A percentile compares a stretch with the other conserved stretches of the same genome.
Conservation (phyloP, 1,139 yeast genomes). For the Blastobotrys malaysiensis region DNA sequence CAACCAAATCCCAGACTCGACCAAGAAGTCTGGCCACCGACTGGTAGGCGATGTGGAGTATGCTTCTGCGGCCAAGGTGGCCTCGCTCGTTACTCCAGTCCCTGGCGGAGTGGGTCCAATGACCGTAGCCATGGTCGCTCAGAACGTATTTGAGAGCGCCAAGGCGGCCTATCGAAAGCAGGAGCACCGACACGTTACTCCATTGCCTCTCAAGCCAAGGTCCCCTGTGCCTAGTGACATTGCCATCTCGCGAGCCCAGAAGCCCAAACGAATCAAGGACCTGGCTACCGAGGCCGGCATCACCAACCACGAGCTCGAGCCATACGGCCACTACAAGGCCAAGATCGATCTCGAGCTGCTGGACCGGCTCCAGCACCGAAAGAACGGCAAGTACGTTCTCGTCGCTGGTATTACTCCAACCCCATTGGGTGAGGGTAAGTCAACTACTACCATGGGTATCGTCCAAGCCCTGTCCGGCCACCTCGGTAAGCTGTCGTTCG, state of each 20-base stretch:
- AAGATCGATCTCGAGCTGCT: constrained; percentile 74
- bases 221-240: constrained; percentile 92
- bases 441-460: constrained; percentile 93
- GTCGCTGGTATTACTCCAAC: constrained; percentile 99
- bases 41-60: constrained; percentile 95
- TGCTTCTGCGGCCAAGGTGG: constrained; percentile 58
- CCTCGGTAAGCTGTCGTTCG: constrained; percentile 78
- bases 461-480: constrained; percentile 97
- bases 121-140: constrained; percentile 95
- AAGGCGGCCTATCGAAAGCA: constrained; percentile 39
- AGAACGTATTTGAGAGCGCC: constrained; percentile 82
- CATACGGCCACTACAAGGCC: constrained; percentile 88
- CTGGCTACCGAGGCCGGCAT: constrained; percentile 86
- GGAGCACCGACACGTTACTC: constrained; percentile 36
- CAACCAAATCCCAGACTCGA: constrained; percentile 71
- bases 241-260: constrained; percentile 85
- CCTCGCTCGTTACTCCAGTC: constrained; percentile 84
- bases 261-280: constrained; percentile 75
- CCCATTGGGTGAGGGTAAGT: constrained; percentile 97
- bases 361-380: constrained; percentile 62
- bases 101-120: constrained; percentile 99
- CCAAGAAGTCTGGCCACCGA: constrained; percentile 76
- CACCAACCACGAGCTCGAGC: constrained; percentile 76
- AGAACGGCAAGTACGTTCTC: constrained; percentile 82
- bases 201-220: constrained; percentile 59